A percentile compares a stretch with the other conserved stretches of the same genome.
phyloP scores from a whole-genome alignment of 2,329 filamentous ascomycete species.

The Botrytis cinerea region DNA sequence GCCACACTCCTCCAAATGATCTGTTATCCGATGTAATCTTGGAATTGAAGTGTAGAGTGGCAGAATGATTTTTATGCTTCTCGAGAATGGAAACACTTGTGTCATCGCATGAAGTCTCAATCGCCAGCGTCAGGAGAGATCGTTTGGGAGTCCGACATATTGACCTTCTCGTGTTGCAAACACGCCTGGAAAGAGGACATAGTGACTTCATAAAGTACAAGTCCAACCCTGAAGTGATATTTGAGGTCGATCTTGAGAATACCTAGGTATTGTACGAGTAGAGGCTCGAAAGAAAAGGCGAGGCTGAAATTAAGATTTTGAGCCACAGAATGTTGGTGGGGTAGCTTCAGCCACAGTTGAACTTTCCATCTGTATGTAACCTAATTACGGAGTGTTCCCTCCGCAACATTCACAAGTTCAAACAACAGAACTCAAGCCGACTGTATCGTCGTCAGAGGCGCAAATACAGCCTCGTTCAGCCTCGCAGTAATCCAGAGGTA shows the following conservation, averaged over 20 bases:
- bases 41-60: conserved; percentile 73
- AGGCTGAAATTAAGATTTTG: background rate
- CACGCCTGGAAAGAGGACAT: conserved; percentile 36
- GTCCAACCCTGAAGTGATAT: background rate
- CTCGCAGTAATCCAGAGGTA: background rate
- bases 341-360: background rate
- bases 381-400: background rate
- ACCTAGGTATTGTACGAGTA: background rate
- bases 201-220: conserved; percentile 39
- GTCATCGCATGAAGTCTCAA: conserved; percentile 89
- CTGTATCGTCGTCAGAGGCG: background rate
- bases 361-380: too few relatives aligned
- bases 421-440: background rate
- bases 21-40: conserved; percentile 81
- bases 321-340: background rate
- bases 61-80: conserved; percentile 47
- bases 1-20: conserved; percentile 76
- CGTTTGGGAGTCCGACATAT: conserved; percentile 32
- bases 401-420: background rate
- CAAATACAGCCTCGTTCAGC: background rate
- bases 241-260: background rate
- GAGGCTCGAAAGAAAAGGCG: conserved; percentile 3
- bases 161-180: conserved; percentile 11
- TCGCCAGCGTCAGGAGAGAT: conserved; percentile 63
- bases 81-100: conserved; percentile 84